Evolutionary conservation across 345 rosid species (phyloP).

Genomic region (Rhizophora mangle): DNA sequence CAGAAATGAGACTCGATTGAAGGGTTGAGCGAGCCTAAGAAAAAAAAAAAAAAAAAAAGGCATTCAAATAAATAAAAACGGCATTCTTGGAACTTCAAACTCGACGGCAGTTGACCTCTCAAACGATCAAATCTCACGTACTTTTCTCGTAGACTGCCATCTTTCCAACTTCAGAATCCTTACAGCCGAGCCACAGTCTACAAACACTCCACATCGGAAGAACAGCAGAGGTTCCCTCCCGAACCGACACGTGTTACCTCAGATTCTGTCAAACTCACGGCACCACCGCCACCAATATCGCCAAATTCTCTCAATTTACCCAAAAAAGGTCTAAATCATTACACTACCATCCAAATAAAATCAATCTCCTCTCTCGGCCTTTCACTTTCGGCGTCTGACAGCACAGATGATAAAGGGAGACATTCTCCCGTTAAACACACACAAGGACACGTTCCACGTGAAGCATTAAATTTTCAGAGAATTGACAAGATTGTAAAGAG

Average conservation of each 20-base stretch:
- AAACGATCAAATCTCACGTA: too few species aligned
- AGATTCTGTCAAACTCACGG: slow-evolving; percentile 12
- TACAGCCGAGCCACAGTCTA: too few species aligned
- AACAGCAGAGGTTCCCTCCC: slow-evolving; percentile 18
- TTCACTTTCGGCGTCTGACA: slow-evolving; percentile 18
- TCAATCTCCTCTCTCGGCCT: background rate
- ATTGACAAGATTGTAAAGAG: background rate
- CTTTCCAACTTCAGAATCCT: too few species aligned
- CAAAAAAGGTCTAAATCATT: slow-evolving; percentile 1
- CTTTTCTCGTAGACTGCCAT: too few species aligned
- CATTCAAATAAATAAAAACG: too few species aligned
- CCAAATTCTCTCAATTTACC: too few species aligned
- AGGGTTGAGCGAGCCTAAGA: too few species aligned
- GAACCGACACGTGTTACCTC: slow-evolving; percentile 37
- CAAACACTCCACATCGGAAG: background rate
- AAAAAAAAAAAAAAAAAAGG: too few species aligned
- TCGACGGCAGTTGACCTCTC: too few species aligned
- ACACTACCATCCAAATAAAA: slow-evolving; percentile 8
- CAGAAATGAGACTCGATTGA: too few species aligned
- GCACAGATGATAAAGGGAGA: background rate
- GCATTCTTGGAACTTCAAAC: too few species aligned
- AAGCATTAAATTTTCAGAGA: background rate
- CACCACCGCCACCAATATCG: background rate
- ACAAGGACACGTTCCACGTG: background rate
- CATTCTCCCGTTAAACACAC: slow-evolving; percentile 12